phyloP scores from a whole-genome alignment of 2,329 filamentous ascomycete species.

The Ambrosiella cleistominuta region DNA sequence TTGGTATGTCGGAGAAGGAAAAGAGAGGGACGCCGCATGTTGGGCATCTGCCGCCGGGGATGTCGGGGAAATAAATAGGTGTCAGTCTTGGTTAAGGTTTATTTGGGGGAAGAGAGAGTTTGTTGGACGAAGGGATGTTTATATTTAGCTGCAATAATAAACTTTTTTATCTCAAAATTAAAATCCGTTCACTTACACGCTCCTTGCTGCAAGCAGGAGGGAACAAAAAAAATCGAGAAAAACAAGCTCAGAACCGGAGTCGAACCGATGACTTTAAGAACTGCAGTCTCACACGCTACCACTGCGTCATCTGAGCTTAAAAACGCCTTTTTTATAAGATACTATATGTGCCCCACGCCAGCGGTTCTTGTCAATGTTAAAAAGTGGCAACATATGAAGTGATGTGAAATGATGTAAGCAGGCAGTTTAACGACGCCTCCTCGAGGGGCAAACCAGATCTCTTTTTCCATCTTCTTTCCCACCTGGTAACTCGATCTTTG shows the following conservation, averaged over 20 bases:
- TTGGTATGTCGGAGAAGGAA: no score
- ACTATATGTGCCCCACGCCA: neutral
- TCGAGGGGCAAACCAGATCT: neutral
- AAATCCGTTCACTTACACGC: neutral
- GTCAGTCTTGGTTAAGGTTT: no score
- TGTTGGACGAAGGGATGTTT: no score
- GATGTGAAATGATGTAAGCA: no score
- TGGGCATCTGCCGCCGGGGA: neutral
- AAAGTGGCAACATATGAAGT: neutral
- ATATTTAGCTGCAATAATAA: neutral
- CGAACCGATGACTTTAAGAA: conserved; percentile 12
- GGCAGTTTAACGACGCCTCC: no score
- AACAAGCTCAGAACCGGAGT: conserved; percentile 9
- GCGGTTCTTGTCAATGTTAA: neutral
- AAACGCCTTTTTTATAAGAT: neutral
- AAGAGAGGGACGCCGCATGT: neutral
- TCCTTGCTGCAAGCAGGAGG: neutral
- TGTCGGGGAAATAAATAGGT: neutral
- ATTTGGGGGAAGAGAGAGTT: no score
- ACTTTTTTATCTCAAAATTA: neutral
- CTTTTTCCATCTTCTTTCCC: neutral
- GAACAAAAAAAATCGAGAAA: neutral
- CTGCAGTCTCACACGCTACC: conserved; percentile 13
- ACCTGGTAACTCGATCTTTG: neutral
- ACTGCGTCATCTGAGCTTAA: conserved; percentile 8